Evolutionary conservation across 1,284 basidiomycete species (phyloP).

Genomic region (Trichosporon sp.): DNA sequence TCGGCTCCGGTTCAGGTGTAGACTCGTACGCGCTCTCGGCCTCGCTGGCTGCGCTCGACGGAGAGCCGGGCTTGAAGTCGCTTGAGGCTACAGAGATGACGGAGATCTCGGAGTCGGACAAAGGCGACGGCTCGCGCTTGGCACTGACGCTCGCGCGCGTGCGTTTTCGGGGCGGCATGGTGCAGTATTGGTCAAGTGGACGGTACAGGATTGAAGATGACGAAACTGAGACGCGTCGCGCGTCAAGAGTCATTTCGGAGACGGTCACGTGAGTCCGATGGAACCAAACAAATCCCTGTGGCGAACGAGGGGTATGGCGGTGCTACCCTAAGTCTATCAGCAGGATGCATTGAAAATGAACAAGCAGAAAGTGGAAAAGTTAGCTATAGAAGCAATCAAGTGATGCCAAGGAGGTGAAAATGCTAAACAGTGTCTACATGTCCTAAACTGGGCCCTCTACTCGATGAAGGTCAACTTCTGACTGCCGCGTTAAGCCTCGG

Average conservation of each 20-base stretch:
- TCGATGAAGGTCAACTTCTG: too few species aligned
- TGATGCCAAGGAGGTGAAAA: too few species aligned
- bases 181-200: not conserved
- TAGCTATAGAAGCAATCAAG: too few species aligned
- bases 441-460: too few species aligned
- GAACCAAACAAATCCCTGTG: not conserved
- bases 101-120: conserved; percentile 3
- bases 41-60: not conserved
- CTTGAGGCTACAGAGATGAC: conserved; percentile 10
- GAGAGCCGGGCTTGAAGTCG: conserved; percentile 8
- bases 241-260: not conserved
- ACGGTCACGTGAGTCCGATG: not conserved
- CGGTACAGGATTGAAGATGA: not conserved
- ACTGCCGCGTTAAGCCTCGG: too few species aligned
- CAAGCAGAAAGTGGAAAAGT: too few species aligned
- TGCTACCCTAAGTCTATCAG: too few species aligned
- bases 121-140: not conserved
- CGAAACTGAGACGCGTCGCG: not conserved
- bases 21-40: conserved; percentile 3
- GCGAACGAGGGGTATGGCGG: too few species aligned
- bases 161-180: conserved; percentile 13
- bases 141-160: not conserved
- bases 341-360: too few species aligned
- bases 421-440: too few species aligned
- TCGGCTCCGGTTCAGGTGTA: not conserved